These are phyloP conservation scores for Fistulina hepatica DNA, from an alignment of 1,284 basidiomycete species.

Conservation along the genomic window DNA sequence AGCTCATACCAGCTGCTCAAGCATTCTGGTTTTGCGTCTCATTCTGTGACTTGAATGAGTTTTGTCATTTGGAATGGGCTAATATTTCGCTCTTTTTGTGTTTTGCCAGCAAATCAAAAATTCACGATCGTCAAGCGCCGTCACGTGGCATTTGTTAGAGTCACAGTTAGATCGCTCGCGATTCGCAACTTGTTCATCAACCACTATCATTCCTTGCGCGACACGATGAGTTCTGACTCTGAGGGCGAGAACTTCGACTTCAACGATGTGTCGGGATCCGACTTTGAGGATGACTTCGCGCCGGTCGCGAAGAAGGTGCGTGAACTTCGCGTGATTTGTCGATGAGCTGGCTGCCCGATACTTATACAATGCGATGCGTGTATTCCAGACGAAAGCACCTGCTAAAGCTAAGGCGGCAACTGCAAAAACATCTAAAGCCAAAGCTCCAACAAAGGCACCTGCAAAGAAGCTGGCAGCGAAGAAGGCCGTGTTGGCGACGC, in stretches of 20 bases:
- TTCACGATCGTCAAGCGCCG: no score
- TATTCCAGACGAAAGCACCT: conserved; percentile 26
- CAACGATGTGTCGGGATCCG: conserved; percentile 45
- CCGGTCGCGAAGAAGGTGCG: conserved; percentile 52
- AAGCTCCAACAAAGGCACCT: conserved; percentile 34
- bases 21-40: no score
- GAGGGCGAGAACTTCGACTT: conserved; percentile 59
- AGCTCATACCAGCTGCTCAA: no score
- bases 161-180: no score
- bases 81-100: no score
- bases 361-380: conserved; percentile 19
- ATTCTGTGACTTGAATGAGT: no score
- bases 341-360: conserved; percentile 6
- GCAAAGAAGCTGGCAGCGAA: conserved; percentile 41
- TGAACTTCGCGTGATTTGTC: conserved; percentile 10
- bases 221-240: conserved; percentile 34
- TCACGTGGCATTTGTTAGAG: no score
- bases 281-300: conserved; percentile 53
- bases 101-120: no score
- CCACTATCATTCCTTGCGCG: not conserved
- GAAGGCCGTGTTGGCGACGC: conserved; percentile 62
- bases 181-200: no score
- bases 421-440: conserved; percentile 24
- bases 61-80: no score
- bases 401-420: conserved; percentile 17